phyloP scores from a whole-genome alignment of 108 stramenopile species.

The Schizochytrium sp. region DNA sequence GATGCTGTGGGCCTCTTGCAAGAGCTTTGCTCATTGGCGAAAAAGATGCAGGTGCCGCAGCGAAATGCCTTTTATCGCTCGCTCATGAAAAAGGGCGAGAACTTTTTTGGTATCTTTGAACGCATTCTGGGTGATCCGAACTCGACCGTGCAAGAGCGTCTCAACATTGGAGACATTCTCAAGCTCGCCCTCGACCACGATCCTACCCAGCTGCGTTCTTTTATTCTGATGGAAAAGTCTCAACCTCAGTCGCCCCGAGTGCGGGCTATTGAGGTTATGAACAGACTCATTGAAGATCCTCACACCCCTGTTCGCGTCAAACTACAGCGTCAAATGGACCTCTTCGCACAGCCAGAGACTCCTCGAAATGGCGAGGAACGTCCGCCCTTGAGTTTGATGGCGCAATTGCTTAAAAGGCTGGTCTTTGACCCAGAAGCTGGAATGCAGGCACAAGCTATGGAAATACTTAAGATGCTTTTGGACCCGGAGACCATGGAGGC shows the following conservation, averaged over 20 bases:
- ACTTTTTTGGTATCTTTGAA: constrained; percentile 57
- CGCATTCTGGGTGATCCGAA: constrained; percentile 47
- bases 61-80: constrained; percentile 46
- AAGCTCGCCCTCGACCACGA: constrained; percentile 47
- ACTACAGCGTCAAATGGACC: background rate
- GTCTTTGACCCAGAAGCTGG: background rate
- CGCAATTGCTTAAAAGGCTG: background rate
- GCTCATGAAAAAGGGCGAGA: constrained; percentile 40
- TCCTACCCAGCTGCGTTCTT: constrained; percentile 51
- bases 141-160: constrained; percentile 9
- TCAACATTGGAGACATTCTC: constrained; percentile 54
- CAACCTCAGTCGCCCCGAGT: background rate
- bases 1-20: background rate
- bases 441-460: constrained; percentile 20
- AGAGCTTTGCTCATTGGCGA: background rate
- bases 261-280: background rate
- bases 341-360: constrained; percentile 22
- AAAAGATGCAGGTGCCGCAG: constrained; percentile 51
- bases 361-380: background rate
- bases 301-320: background rate
- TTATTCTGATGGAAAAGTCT: constrained; percentile 5
- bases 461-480: constrained; percentile 67
- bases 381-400: background rate
- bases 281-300: background rate
- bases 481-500: constrained; percentile 74